Evolutionary conservation across 1,284 basidiomycete species (phyloP), one percentile per base, ranked within the genome.

Genomic region (Moniliella sp.): DNA sequence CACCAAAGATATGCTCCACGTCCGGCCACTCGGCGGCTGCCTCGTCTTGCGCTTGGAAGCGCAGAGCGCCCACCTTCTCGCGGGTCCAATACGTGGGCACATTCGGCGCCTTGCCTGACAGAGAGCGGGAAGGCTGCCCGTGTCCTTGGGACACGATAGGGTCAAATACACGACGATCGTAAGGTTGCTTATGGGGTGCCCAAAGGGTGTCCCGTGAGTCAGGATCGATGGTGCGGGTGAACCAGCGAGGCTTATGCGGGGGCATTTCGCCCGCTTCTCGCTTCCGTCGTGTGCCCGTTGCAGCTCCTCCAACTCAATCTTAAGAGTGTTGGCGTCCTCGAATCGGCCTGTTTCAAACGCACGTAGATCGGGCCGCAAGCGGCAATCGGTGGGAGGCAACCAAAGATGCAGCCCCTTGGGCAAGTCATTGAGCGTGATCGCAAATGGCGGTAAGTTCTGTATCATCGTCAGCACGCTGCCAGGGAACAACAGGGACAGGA

Each of bases 291-390:
- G 76, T 84, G 65, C 66, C 1, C 88, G 69, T 64, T 97, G 88
- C 50, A 69, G 71, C 42, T 91, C 81, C 57, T 94, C 88, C 53
- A 93, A 80, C 39, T 66, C 66, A 15, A 69, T 67, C 66, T 97
- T 94, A 44, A 93, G 66, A 33, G 69, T 71, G 59, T 94, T 91
- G 28, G 88, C 88, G 18, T 71, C 66, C 46, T 93, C 84, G 52
- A 84, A 93, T 53, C 72, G 40, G n/a, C 83, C 84, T 44, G 73
- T 63, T 67, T 93, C 84, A 50, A 91, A 91, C n/a, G 84, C 83
- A 16, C 81, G 69, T 61, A 93, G 81, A 58, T 97, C 88, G 0
- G 84, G 86, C 0, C 88, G 72, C 28, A 93, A 62, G 1, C 88
- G 73, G 57, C 86, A 94, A 63, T 97, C 88, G 1, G 88, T 94